A percentile compares a stretch with the other conserved stretches of the same genome.
phyloP scores from a whole-genome alignment of 164 flowering plant genomes.

The Stephania yunnanensis region DNA sequence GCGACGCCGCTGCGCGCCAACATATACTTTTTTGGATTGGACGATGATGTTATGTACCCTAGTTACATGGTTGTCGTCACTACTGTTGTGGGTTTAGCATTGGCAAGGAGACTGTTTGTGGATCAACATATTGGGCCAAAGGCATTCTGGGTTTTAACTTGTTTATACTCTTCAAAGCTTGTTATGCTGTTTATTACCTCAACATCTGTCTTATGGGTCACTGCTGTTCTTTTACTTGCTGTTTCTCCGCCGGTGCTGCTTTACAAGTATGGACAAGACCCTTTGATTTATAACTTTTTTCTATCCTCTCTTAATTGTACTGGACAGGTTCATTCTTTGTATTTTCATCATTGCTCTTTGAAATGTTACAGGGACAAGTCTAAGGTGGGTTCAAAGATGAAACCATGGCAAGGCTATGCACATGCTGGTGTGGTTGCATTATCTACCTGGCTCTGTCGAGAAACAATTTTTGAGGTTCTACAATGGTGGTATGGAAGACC shows the following conservation, averaged over 20 bases:
- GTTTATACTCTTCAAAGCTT: constrained; percentile 78
- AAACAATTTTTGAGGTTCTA: constrained; percentile 90
- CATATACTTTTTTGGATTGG: constrained; percentile 78
- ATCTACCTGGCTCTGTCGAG: constrained; percentile 89
- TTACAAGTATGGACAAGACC: constrained; percentile 59
- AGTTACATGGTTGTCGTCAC: constrained; percentile 93
- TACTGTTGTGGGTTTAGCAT: constrained; percentile 69
- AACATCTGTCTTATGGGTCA: constrained; percentile 73
- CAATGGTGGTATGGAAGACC: constrained; percentile 97
- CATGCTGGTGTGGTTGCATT: constrained; percentile 82
- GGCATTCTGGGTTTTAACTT: constrained; percentile 80
- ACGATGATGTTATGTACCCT: constrained; percentile 95
- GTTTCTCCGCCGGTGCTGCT: constrained; percentile 95
- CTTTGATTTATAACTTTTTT: neutral
- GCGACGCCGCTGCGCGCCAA: too few relatives aligned
- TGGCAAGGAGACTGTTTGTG: constrained; percentile 70
- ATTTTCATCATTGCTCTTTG: constrained; percentile 2
- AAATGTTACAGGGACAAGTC: constrained; percentile 62
- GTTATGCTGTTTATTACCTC: constrained; percentile 82
- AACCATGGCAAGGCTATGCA: constrained; percentile 85
- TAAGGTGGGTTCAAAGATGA: constrained; percentile 71
- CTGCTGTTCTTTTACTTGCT: constrained; percentile 79
- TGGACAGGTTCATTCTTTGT: neutral
- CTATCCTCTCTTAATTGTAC: neutral
- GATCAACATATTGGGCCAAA: constrained; percentile 78